Evolutionary conservation across 805 yeast species (phyloP).

Genomic region (Grigorovia humatica): DNA sequence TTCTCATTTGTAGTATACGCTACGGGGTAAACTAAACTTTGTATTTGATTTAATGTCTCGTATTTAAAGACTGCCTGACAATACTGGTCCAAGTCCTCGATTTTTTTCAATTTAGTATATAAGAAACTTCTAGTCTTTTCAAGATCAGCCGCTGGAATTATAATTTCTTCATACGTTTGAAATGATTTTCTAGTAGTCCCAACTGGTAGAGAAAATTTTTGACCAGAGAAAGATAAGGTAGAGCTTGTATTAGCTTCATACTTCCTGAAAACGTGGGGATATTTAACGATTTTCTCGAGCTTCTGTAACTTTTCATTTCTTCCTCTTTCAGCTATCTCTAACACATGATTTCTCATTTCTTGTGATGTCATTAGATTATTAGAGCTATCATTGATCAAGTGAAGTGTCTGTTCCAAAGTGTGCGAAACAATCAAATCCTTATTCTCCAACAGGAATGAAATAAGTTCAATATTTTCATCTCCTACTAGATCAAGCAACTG

Average conservation of each 20-base stretch:
- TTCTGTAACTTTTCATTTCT: conserved; percentile 41
- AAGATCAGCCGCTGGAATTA: conserved; percentile 62
- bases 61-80: conserved; percentile 85
- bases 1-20: conserved; percentile 91
- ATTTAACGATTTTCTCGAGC: conserved; percentile 38
- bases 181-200: conserved; percentile 63
- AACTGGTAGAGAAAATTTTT: conserved; percentile 64
- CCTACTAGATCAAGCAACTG: conserved; percentile 73
- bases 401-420: conserved; percentile 12
- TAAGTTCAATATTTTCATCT: conserved; percentile 73
- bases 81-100: conserved; percentile 58
- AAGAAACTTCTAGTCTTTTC: conserved; percentile 38
- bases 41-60: conserved; percentile 72
- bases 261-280: conserved; percentile 80
- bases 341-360: conserved; percentile 44
- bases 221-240: conserved; percentile 70
- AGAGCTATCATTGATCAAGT: conserved; percentile 16
- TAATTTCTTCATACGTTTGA: conserved; percentile 66
- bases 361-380: conserved; percentile 38
- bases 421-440: conserved; percentile 8
- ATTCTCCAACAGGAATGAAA: conserved; percentile 33
- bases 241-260: conserved; percentile 47
- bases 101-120: conserved; percentile 38
- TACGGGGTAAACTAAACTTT: conserved; percentile 80
- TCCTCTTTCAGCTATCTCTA: conserved; percentile 39